Conservation (phyloP, 106 monocot species). For the Dactylorhiza incarnata region DNA sequence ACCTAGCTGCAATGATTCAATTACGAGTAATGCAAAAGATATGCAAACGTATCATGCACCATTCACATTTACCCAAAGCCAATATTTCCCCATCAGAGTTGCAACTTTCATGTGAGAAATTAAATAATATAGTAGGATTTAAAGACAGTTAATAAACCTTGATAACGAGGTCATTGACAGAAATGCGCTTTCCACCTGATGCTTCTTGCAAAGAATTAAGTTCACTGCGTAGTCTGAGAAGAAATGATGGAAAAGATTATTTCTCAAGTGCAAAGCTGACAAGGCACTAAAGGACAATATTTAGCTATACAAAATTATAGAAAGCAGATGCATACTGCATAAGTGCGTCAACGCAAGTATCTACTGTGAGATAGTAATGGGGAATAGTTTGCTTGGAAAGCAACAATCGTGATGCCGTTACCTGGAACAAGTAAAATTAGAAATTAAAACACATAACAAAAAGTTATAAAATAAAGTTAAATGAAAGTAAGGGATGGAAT, state of each 20-base stretch:
- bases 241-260: not conserved
- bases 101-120: not conserved
- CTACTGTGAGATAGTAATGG: slow-evolving; percentile 94
- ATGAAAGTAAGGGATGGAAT: not conserved
- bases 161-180: slow-evolving; percentile 92
- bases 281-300: not conserved
- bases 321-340: slow-evolving; percentile 51
- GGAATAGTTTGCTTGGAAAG: slow-evolving; percentile 97
- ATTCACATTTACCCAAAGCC: slow-evolving; percentile 1
- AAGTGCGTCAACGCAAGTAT: slow-evolving; percentile 84
- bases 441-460: not conserved
- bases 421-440: slow-evolving; percentile 27
- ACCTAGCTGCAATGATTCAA: not conserved
- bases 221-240: slow-evolving; percentile 50
- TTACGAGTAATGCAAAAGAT: not conserved
- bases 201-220: slow-evolving; percentile 89
- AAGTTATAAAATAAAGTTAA: not conserved
- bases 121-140: not conserved
- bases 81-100: not conserved
- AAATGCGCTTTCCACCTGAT: slow-evolving; percentile 78
- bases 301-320: not conserved
- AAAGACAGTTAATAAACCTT: slow-evolving; percentile 39
- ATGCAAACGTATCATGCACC: not conserved
- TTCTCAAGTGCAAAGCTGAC: not conserved
- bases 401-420: slow-evolving; percentile 81